Conservation (phyloP, 2,329 filamentous ascomycete genomes). For the Penicillium concentricum region DNA sequence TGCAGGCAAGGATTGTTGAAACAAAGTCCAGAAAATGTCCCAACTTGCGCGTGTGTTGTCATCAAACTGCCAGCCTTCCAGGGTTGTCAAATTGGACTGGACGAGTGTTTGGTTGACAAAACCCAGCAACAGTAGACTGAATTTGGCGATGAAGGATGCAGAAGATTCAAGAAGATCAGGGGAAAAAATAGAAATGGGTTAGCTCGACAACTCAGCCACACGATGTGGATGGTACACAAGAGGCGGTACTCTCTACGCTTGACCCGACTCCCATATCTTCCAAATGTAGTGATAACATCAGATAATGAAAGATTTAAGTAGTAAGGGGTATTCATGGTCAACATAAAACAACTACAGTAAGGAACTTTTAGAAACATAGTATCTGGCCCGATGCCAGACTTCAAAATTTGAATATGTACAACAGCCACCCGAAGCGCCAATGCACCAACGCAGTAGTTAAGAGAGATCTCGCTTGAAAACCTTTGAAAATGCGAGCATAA, state of each 20-base stretch:
- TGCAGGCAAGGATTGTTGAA: conserved; percentile 18
- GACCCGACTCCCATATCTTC: neutral
- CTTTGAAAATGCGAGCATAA: neutral
- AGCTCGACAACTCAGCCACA: neutral
- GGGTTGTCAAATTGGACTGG: conserved; percentile 6
- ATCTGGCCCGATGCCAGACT: neutral
- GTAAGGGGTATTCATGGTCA: neutral
- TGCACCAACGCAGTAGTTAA: neutral
- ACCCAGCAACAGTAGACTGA: neutral
- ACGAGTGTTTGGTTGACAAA: neutral
- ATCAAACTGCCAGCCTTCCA: conserved; percentile 12
- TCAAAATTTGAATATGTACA: neutral
- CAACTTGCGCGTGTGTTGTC: conserved; percentile 11
- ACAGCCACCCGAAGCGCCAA: neutral
- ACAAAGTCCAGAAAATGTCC: conserved; percentile 20
- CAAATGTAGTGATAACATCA: neutral
- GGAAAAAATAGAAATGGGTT: neutral
- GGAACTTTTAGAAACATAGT: neutral
- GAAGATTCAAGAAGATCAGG: neutral
- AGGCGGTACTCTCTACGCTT: neutral
- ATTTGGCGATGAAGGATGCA: neutral
- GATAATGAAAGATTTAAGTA: neutral
- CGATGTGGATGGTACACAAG: neutral
- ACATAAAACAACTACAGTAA: neutral
- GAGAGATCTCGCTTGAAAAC: neutral